Evolutionary conservation across 2,329 filamentous ascomycete species (phyloP).

Genomic region (Trichophyton simii): DNA sequence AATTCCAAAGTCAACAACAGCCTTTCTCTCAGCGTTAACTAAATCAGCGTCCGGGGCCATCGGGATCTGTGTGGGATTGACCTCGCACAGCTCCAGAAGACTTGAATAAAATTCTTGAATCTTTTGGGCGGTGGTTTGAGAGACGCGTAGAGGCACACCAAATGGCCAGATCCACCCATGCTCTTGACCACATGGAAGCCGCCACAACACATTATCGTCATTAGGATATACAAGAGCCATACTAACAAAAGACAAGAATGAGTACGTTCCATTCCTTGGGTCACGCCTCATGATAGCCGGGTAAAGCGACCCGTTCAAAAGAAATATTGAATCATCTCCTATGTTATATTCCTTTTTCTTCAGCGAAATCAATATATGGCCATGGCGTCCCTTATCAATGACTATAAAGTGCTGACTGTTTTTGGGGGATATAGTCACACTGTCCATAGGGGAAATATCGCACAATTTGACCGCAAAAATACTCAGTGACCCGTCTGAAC

Average conservation of each 20-base stretch:
- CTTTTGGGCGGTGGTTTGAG: neutral
- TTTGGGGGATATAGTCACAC: neutral
- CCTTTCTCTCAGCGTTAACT: neutral
- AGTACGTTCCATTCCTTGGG: neutral
- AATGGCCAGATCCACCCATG: neutral
- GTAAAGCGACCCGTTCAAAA: neutral
- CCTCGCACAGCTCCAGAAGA: neutral
- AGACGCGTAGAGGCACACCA: neutral
- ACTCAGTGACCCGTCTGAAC: neutral
- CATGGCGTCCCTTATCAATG: neutral
- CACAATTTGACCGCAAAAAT: neutral
- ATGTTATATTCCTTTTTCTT: neutral
- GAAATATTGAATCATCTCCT: neutral
- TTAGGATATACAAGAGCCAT: neutral
- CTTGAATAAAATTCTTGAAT: neutral
- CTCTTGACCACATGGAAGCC: neutral
- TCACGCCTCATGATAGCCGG: constrained; percentile 1
- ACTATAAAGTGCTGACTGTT: neutral
- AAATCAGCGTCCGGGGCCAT: neutral
- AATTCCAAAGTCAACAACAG: neutral
- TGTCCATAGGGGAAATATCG: neutral
- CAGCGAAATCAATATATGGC: neutral
- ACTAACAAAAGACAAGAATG: neutral
- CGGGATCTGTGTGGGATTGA: neutral
- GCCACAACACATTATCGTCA: neutral